phyloP scores from a whole-genome alignment of 2,329 filamentous ascomycete genomes.

The Hymenoscyphus occultus region DNA sequence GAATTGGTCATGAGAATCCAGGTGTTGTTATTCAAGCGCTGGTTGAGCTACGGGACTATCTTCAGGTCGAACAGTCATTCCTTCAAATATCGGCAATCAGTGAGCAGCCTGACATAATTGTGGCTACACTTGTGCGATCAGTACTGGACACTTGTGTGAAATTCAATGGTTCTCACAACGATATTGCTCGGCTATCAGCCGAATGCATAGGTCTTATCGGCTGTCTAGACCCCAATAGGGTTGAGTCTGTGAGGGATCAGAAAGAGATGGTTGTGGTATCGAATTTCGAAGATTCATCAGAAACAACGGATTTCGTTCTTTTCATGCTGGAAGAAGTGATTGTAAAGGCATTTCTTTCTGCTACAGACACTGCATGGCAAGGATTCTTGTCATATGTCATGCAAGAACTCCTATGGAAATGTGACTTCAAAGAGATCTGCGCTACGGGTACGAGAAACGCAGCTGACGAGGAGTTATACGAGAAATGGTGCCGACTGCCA shows the following conservation, averaged over 20 bases:
- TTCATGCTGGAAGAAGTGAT: constrained; percentile 84
- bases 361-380: constrained; percentile 82
- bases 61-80: constrained; percentile 70
- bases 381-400: constrained; percentile 92
- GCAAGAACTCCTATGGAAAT: constrained; percentile 81
- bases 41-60: constrained; percentile 69
- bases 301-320: constrained; percentile 81
- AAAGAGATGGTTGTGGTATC: constrained; percentile 81
- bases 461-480: constrained; percentile 47
- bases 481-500: constrained; percentile 75
- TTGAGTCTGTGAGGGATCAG: constrained; percentile 76
- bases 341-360: constrained; percentile 87
- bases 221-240: constrained; percentile 84
- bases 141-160: constrained; percentile 83
- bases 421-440: constrained; percentile 63
- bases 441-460: constrained; percentile 10
- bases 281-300: constrained; percentile 76
- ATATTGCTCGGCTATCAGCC: constrained; percentile 71
- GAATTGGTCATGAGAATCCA: constrained; percentile 78
- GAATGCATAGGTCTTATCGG: constrained; percentile 85
- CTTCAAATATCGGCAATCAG: constrained; percentile 77
- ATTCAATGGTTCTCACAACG: constrained; percentile 65
- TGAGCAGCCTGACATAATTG: constrained; percentile 76
- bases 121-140: constrained; percentile 69
- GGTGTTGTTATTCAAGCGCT: constrained; percentile 82